phyloP scores from a whole-genome alignment of 768 basidiomycete species.

The Tulasnella sp. region DNA sequence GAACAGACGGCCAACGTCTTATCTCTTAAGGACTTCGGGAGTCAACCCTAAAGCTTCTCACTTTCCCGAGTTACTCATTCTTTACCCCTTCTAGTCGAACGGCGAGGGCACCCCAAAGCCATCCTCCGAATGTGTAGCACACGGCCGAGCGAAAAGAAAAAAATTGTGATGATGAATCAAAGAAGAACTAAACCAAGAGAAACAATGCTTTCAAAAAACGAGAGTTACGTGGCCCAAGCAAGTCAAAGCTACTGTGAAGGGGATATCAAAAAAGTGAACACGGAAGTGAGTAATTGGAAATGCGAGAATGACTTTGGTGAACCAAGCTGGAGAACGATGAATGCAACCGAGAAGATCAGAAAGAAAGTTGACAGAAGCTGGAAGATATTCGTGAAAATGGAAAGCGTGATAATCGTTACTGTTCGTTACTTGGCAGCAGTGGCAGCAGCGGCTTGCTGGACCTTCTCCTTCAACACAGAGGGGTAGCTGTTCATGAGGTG shows the following conservation, averaged over 20 bases:
- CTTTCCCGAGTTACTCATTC: background rate
- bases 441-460: slow-evolving; percentile 18
- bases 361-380: background rate
- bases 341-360: background rate
- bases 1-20: background rate
- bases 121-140: background rate
- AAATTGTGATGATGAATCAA: background rate
- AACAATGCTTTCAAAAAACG: background rate
- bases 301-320: slow-evolving; percentile 1
- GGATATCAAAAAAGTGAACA: background rate
- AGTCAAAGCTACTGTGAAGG: background rate
- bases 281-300: background rate
- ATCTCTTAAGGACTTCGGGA: background rate
- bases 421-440: slow-evolving; percentile 13
- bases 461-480: slow-evolving; percentile 70
- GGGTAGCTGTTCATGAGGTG: slow-evolving; percentile 87
- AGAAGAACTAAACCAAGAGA: background rate
- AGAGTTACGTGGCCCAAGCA: slow-evolving; percentile 3
- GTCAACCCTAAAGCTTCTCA: background rate
- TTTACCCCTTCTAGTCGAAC: background rate
- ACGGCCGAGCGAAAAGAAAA: background rate
- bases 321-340: background rate
- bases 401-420: background rate
- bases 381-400: background rate
- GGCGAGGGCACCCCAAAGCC: background rate